Evolutionary conservation across 805 yeast species (phyloP).

Genomic region (Candida verbasci): DNA sequence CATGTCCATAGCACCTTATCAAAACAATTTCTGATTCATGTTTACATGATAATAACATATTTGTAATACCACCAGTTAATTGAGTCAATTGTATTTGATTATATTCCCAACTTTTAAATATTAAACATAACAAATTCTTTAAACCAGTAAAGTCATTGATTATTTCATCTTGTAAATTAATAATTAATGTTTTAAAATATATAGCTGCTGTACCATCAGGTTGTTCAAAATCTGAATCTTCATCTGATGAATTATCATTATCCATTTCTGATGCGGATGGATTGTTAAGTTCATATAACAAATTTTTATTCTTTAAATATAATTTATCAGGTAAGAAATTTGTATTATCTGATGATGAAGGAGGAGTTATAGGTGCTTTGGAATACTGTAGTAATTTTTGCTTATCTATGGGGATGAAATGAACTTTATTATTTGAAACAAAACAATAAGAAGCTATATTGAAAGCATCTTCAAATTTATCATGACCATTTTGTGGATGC

Average conservation of each 20-base stretch:
- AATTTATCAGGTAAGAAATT: constrained; percentile 12
- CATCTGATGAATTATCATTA: constrained; percentile 1
- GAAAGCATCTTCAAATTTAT: not conserved
- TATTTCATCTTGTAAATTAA: constrained; percentile 35
- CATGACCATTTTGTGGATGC: not conserved
- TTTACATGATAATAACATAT: constrained; percentile 50
- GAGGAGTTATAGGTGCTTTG: not conserved
- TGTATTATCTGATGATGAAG: constrained; percentile 7
- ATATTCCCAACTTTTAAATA: constrained; percentile 40
- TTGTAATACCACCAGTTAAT: constrained; percentile 62
- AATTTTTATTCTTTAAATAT: constrained; percentile 21
- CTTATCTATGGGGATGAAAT: constrained; percentile 20
- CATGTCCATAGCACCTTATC: constrained; percentile 70
- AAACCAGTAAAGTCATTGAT: constrained; percentile 34
- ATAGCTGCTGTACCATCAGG: constrained; percentile 31
- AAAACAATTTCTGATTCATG: constrained; percentile 33
- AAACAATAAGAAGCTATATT: constrained; percentile 23
- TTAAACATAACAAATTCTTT: constrained; percentile 31
- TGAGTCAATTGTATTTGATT: constrained; percentile 34
- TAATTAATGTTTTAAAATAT: constrained; percentile 42
- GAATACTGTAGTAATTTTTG: not conserved
- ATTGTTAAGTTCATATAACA: constrained; percentile 32
- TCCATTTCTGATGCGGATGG: constrained; percentile 33
- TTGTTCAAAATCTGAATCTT: constrained; percentile 1
- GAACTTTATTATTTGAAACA: constrained; percentile 21